Percentiles rank a stretch among this genome's conserved stretches.
Conservation (phyloP, 768 basidiomycete species). For the Tulasnella sp. region DNA sequence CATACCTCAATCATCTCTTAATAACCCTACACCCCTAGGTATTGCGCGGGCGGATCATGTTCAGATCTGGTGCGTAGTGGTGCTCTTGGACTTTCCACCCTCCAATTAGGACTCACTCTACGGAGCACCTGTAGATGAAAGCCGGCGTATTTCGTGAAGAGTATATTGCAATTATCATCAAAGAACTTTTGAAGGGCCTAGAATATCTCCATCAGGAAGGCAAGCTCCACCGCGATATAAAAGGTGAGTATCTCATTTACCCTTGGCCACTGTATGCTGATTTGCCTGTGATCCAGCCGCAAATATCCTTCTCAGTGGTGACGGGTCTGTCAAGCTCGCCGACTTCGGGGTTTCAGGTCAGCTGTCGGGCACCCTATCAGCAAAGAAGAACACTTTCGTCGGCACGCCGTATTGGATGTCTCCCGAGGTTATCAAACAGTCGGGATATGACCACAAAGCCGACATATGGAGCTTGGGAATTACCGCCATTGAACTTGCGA, state of each 20-base stretch:
- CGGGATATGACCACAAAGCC: constrained; percentile 97
- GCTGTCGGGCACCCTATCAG: constrained; percentile 84
- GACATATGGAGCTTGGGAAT: constrained; percentile 99
- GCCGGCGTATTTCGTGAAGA: constrained; percentile 97
- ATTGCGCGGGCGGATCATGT: constrained; percentile 97
- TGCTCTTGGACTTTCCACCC: neutral
- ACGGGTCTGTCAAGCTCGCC: constrained; percentile 82
- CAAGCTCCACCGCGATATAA: constrained; percentile 98
- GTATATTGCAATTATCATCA: constrained; percentile 94
- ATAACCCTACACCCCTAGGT: constrained; percentile 47
- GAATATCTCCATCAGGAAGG: constrained; percentile 96
- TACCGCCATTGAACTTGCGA: constrained; percentile 95
- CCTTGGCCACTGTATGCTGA: neutral
- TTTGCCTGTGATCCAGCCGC: constrained; percentile 54
- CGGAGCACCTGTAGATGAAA: constrained; percentile 68
- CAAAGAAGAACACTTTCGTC: constrained; percentile 97
- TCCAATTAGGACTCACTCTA: constrained; percentile 1
- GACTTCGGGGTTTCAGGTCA: constrained; percentile 99
- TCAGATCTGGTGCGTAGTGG: constrained; percentile 74
- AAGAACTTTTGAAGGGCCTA: constrained; percentile 85
- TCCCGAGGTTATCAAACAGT: constrained; percentile 99
- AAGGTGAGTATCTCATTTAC: constrained; percentile 53
- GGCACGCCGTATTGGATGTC: constrained; percentile 99
- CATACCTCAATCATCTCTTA: constrained; percentile 19
- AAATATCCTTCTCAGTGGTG: constrained; percentile 87